Base-by-base conservation (phyloP, 2,329 filamentous ascomycete species). In the Cordyceps cateniannulata region DNA sequence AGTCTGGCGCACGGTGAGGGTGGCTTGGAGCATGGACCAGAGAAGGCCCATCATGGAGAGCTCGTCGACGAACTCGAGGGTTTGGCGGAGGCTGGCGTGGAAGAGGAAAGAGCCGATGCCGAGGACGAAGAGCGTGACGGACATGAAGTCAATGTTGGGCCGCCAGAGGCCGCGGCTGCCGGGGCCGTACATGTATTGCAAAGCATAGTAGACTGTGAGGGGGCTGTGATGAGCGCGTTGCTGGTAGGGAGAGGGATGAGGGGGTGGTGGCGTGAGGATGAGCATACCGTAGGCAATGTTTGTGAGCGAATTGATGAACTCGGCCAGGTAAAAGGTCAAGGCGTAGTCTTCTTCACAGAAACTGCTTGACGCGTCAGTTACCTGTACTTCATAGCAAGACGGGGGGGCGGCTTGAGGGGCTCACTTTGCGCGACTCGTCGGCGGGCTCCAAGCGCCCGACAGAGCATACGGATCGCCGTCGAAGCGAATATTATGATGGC, bases 21-120 rank as follows among this genome's bases (percentile, higher is more conserved):
- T 70, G 53, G 78, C 77, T 52, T 83, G 79, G 5, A 85, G 72
- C 59, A 85, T 75, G 0, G 80, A 74, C 62, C 78, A 80, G 24
- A 76, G 77, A 5, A 84, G 75, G 14, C 81, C 70, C 32, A 85
- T 76, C 83, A 85, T 85, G 59, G 81, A 80, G n/a, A 85, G 71
- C 65, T 86, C 83, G 65, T 85, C 83, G 63, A 76, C 77, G 62
- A 77, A 78, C 64, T 80, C 74, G 6, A 76, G 67, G 1, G 67
- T 67, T 53, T 77, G 75, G 57, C 72, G 76, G 20, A 80, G 71
- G 8, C 75, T 75, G 35, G 76, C 77, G 64, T 81, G 79, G 65
- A 76, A 81, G 12, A 73, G 55, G 53, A 75, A 73, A 1, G 78
- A 81, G 27, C 70, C 70, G 47, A 78, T 54, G 57, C 79, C 78